A percentile compares a stretch with the other conserved stretches of the same genome.
phyloP scores from a whole-genome alignment of 2,329 filamentous ascomycete genomes.

The Tolypocladium amazonense region DNA sequence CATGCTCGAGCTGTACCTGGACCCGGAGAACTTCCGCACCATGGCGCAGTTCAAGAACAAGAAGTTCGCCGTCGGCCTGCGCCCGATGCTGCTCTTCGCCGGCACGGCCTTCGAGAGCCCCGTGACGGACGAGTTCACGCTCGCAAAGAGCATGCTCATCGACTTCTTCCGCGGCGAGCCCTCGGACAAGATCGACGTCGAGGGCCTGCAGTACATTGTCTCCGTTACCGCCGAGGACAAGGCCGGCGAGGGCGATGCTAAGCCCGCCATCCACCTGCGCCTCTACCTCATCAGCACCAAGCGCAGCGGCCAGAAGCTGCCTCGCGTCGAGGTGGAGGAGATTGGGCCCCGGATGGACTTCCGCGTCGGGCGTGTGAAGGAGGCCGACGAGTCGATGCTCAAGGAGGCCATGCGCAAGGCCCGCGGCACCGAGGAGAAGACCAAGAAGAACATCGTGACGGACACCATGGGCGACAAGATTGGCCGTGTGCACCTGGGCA shows the following conservation, averaged over 20 bases:
- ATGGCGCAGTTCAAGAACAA: constrained; percentile 67
- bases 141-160: constrained; percentile 76
- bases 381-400: constrained; percentile 67
- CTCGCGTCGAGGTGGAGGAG: constrained; percentile 86
- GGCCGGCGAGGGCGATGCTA: constrained; percentile 29
- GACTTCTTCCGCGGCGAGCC: constrained; percentile 82
- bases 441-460: constrained; percentile 94
- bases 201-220: constrained; percentile 86
- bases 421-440: constrained; percentile 61
- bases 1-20: constrained; percentile 84
- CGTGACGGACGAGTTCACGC: constrained; percentile 66
- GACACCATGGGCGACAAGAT: constrained; percentile 94
- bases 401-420: constrained; percentile 88
- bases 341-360: constrained; percentile 94
- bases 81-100: constrained; percentile 85
- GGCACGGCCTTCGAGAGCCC: constrained; percentile 81
- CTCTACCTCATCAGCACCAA: constrained; percentile 81
- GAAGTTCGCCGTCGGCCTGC: constrained; percentile 69
- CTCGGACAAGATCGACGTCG: constrained; percentile 78
- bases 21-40: constrained; percentile 60
- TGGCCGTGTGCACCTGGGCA: constrained; percentile 81
- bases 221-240: constrained; percentile 66
- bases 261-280: constrained; percentile 55
- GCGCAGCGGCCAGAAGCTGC: constrained; percentile 76
- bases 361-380: constrained; percentile 66